phyloP scores from a whole-genome alignment of 805 yeast genomes.

The Sugiyamaella chiloensis region DNA sequence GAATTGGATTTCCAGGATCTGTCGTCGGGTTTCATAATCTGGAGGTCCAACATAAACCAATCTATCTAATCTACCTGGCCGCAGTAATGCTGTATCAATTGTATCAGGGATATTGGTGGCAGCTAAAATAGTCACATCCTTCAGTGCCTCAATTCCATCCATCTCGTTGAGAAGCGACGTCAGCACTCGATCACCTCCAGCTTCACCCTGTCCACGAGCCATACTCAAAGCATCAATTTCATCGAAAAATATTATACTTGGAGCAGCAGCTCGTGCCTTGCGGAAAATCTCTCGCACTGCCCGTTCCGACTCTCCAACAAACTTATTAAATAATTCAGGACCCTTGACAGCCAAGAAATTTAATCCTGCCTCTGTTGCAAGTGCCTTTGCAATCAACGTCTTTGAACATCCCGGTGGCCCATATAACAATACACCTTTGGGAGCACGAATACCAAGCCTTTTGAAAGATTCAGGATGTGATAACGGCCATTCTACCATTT shows the following conservation, averaged over 20 bases:
- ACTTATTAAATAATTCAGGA: slow-evolving; percentile 91
- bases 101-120: slow-evolving; percentile 96
- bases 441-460: slow-evolving; percentile 79
- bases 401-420: slow-evolving; percentile 99
- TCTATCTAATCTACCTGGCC: slow-evolving; percentile 95
- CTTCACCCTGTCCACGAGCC: slow-evolving; percentile 57
- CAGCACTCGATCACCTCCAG: slow-evolving; percentile 72
- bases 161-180: slow-evolving; percentile 91
- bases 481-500: slow-evolving; percentile 89
- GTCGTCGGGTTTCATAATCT: slow-evolving; percentile 71
- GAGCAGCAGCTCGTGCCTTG: slow-evolving; percentile 92
- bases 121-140: slow-evolving; percentile 90
- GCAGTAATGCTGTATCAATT: slow-evolving; percentile 84
- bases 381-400: slow-evolving; percentile 89
- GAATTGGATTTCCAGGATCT: slow-evolving; percentile 71
- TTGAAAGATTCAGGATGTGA: slow-evolving; percentile 75
- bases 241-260: slow-evolving; percentile 91
- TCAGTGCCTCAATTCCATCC: slow-evolving; percentile 94
- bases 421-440: slow-evolving; percentile 86
- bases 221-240: slow-evolving; percentile 93
- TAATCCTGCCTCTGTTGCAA: slow-evolving; percentile 92
- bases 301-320: slow-evolving; percentile 92
- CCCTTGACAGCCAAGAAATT: slow-evolving; percentile 95
- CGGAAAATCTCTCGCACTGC: slow-evolving; percentile 91
- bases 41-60: slow-evolving; percentile 94